A percentile compares a stretch with the other conserved stretches of the same genome.
Evolutionary conservation across 2,329 filamentous ascomycete species (phyloP).

Genomic region (Aaosphaeria pasadenensis): DNA sequence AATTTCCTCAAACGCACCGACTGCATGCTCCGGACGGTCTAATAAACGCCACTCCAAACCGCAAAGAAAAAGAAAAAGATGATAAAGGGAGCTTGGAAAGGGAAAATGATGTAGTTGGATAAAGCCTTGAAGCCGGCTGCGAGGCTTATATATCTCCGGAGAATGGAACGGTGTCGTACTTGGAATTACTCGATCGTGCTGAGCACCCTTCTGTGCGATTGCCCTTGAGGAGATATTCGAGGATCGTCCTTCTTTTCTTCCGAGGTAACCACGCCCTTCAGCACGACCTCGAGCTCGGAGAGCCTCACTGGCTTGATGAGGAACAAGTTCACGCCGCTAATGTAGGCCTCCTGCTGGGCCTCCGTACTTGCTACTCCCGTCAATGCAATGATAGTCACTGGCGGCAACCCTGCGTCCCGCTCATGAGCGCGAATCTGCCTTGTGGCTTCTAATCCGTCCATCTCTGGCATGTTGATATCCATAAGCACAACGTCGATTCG

Average conservation of each 20-base stretch:
- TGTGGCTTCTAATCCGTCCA: constrained; percentile 41
- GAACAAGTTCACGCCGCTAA: constrained; percentile 54
- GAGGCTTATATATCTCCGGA: too few relatives aligned
- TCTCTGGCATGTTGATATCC: constrained; percentile 38
- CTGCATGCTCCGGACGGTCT: too few relatives aligned
- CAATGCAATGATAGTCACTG: constrained; percentile 51
- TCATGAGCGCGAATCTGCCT: constrained; percentile 46
- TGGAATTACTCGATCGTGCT: too few relatives aligned
- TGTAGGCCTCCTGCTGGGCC: constrained; percentile 50
- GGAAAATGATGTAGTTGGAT: too few relatives aligned
- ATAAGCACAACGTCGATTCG: constrained; percentile 14
- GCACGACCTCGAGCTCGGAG: constrained; percentile 41
- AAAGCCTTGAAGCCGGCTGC: too few relatives aligned
- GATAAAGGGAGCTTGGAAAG: too few relatives aligned
- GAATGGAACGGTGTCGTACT: too few relatives aligned
- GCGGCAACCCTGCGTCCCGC: constrained; percentile 37
- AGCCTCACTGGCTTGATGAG: constrained; percentile 53
- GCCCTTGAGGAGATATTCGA: too few relatives aligned
- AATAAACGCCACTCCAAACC: too few relatives aligned
- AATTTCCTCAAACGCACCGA: too few relatives aligned
- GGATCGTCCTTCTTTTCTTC: neutral
- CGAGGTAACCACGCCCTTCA: constrained; percentile 26
- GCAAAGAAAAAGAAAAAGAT: too few relatives aligned
- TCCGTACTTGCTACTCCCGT: constrained; percentile 52
- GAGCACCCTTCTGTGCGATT: too few relatives aligned